Percentiles rank a stretch among this genome's conserved stretches.
These are phyloP conservation scores for Aspergillus panamensis DNA, from an alignment of 495 filamentous ascomycete species.

Conservation along the genomic window DNA sequence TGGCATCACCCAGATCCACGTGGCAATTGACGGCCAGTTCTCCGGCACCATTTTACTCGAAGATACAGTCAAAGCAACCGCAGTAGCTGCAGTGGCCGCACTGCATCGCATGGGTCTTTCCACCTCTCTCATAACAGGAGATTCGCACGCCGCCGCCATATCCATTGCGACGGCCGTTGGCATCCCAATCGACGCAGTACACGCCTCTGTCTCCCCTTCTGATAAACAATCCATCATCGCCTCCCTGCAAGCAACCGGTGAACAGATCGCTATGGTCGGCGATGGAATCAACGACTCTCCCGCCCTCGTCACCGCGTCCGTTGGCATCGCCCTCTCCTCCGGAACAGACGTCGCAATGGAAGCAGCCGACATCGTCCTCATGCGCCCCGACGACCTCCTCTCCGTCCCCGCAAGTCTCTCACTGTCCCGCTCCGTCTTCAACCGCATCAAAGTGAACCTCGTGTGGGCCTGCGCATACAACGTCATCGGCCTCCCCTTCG, in stretches of 20 bases:
- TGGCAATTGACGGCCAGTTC: constrained; percentile 78
- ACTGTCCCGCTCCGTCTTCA: constrained; percentile 82
- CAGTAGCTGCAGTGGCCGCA: constrained; percentile 77
- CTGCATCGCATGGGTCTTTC: constrained; percentile 79
- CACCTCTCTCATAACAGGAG: constrained; percentile 89
- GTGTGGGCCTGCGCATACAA: constrained; percentile 93
- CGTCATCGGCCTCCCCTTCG: constrained; percentile 85
- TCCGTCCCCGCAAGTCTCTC: constrained; percentile 82
- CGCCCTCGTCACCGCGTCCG: constrained; percentile 84
- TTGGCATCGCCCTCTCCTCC: constrained; percentile 87
- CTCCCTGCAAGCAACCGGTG: constrained; percentile 64
- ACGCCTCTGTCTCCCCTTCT: constrained; percentile 78
- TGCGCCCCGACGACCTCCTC: constrained; percentile 87
- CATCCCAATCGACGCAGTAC: constrained; percentile 69
- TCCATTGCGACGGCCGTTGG: constrained; percentile 81
- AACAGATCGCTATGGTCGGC: constrained; percentile 92
- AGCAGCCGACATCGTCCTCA: constrained; percentile 92
- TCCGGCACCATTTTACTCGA: constrained; percentile 77
- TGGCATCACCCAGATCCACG: constrained; percentile 86
- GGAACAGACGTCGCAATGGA: constrained; percentile 99
- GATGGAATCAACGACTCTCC: constrained; percentile 99
- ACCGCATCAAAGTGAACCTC: constrained; percentile 89
- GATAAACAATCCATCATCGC: constrained; percentile 85
- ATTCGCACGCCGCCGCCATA: constrained; percentile 75
- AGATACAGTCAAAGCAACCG: constrained; percentile 86